Evolutionary conservation across 179 eudicot genomes (phyloP).

Genomic region (Corrigiola litoralis): DNA sequence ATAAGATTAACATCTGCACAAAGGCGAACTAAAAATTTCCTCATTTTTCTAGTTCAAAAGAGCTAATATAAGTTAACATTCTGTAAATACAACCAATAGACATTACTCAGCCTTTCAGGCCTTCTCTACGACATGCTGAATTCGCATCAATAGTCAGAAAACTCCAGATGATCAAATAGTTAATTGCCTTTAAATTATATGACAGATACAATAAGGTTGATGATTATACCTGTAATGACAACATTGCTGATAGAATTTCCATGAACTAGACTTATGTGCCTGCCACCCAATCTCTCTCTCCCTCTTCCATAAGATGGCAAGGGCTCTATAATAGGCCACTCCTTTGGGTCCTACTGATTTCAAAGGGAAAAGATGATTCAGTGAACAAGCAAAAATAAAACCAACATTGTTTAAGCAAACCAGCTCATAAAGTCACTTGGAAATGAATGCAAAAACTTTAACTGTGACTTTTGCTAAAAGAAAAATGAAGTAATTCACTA

Average conservation of each 20-base stretch:
- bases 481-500: not conserved
- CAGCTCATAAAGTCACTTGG: not conserved
- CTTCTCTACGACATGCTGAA: no score
- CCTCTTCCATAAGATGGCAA: slow-evolving; percentile 99
- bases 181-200: not conserved
- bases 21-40: no score
- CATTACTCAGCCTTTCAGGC: no score
- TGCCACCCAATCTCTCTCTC: slow-evolving; percentile 85
- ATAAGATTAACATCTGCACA: no score
- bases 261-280: slow-evolving; percentile 94
- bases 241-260: slow-evolving; percentile 73
- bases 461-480: not conserved
- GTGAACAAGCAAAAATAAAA: slow-evolving; percentile 2
- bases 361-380: slow-evolving; percentile 16
- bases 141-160: no score
- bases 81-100: no score
- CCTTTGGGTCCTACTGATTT: slow-evolving; percentile 71
- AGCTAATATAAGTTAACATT: no score
- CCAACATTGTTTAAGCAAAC: slow-evolving; percentile 1
- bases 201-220: not conserved
- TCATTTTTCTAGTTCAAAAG: no score
- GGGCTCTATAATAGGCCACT: slow-evolving; percentile 94
- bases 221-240: slow-evolving; percentile 73
- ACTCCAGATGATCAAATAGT: no score
- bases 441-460: not conserved